Percentiles rank a stretch among this genome's conserved stretches.
phyloP scores from a whole-genome alignment of 805 yeast genomes.

The Blastobotrys americana region DNA sequence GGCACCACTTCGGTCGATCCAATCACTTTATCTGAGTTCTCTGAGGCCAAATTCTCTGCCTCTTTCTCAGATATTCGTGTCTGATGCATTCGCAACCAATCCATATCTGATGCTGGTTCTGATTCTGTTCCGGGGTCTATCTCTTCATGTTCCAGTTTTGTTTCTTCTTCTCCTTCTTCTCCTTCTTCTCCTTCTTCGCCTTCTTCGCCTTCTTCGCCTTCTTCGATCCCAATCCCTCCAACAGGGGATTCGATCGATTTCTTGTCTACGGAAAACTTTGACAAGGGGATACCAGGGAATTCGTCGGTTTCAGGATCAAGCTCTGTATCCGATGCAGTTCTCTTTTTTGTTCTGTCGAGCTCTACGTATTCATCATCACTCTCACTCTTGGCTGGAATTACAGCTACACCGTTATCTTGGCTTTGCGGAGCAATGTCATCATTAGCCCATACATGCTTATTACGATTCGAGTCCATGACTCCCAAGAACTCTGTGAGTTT shows the following conservation, averaged over 20 bases:
- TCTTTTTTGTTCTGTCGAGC: conserved; percentile 4
- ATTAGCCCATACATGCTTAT: conserved; percentile 68
- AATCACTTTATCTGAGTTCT: conserved; percentile 11
- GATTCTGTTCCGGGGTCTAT: background rate
- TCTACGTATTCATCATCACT: conserved; percentile 40
- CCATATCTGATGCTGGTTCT: conserved; percentile 57
- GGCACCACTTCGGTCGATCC: conserved; percentile 11
- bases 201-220: conserved; percentile 21
- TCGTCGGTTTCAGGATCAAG: conserved; percentile 46
- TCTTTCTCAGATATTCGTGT: conserved; percentile 56
- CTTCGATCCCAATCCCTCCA: conserved; percentile 24
- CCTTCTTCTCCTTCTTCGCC: conserved; percentile 22
- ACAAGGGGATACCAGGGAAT: conserved; percentile 43
- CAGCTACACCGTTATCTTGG: conserved; percentile 44
- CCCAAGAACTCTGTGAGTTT: conserved; percentile 74
- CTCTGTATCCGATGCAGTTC: conserved; percentile 27
- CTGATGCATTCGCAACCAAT: conserved; percentile 77
- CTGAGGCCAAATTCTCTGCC: conserved; percentile 34
- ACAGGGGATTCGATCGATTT: no score
- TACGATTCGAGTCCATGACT: conserved; percentile 55
- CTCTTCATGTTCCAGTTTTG: conserved; percentile 31
- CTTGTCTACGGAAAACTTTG: no score
- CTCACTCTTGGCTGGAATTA: conserved; percentile 32
- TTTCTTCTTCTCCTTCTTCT: no score
- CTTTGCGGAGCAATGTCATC: conserved; percentile 37